Conservation (phyloP, 371 early-diverging fungal species). For the Zychaea mexicana region DNA sequence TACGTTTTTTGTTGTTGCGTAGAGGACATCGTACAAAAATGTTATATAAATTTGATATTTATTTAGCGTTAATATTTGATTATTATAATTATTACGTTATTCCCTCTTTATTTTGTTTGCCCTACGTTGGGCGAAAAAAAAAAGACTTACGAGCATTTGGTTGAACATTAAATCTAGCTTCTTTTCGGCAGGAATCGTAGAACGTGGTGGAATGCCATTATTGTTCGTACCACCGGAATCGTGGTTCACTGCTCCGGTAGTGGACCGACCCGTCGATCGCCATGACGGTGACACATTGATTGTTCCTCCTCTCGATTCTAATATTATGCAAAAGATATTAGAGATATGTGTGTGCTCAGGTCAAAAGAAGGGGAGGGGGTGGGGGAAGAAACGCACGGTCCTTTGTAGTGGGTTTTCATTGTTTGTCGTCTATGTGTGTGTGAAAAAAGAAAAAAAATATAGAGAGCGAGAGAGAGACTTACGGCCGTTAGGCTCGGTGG, state of each 20-base stretch:
- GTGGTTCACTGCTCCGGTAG: background rate
- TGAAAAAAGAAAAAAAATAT: background rate
- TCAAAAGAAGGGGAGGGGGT: too few relatives aligned
- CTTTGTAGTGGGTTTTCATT: too few relatives aligned
- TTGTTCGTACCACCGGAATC: slow-evolving; percentile 7
- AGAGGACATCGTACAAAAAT: background rate
- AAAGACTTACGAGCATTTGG: slow-evolving; percentile 40
- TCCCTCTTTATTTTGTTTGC: background rate
- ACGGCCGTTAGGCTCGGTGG: slow-evolving; percentile 1
- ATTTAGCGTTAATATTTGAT: background rate
- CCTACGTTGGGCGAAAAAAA: background rate
- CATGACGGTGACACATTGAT: slow-evolving; percentile 13
- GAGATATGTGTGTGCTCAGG: too few relatives aligned
- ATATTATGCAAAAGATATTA: too few relatives aligned
- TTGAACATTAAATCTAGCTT: slow-evolving; percentile 36
- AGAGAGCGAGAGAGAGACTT: background rate
- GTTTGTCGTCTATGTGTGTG: background rate
- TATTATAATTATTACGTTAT: background rate
- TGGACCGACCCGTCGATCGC: slow-evolving; percentile 4
- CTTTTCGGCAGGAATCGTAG: slow-evolving; percentile 29
- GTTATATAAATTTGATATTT: too few relatives aligned
- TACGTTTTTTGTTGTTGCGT: background rate
- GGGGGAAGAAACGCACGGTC: too few relatives aligned
- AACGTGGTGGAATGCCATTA: background rate
- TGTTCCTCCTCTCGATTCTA: background rate